Base-by-base conservation (phyloP, 176 grass and related monocot species). In the Oropetium thomaeum region DNA sequence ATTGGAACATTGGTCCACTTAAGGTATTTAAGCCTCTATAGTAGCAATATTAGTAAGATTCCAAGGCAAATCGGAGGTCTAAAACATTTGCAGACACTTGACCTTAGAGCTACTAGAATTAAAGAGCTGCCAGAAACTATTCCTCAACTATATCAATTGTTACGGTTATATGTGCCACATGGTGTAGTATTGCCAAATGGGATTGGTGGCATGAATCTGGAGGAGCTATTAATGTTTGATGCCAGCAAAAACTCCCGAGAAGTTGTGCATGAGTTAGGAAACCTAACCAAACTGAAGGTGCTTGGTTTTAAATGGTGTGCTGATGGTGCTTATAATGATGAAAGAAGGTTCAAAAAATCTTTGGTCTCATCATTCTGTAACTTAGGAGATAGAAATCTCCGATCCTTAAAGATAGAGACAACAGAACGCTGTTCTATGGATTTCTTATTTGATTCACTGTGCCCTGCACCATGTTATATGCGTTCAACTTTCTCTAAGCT, bases 1-100 rank as follows among this genome's bases (percentile, higher is more conserved):
- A 83, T 83, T 69, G 81, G 64, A 40, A 38, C 52, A 40, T 83
- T 77, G 64, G 29, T 38, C 54, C 81, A 83, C 10, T n/a, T 83
- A 16, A 76, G 64, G 32, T 83, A 76, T 62, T 0, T 83, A 20
- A 68, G 80, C n/a, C 38, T 83, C 34, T 43, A 43, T 47, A 75
- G 47, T 14, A 30, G 57, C 14, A 51, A 51, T 12, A 49, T 83
- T 16, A 16, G 41, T 34, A 76, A 49, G 52, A 25, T 83, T 10
- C 72, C 72, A 47, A 61, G 7, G 5, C 41, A 69, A 69, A 76
- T 83, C 34, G 63, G 62, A 45, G 61, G 41, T 51, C 40, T 83
- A 39, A 42, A 76, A 23, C 53, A 33, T 60, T 40, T 83, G 63
- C 52, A 76, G 23, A 83, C 64, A 17, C 72, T 76, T 1, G 53